phyloP scores from a whole-genome alignment of 2,329 filamentous ascomycete genomes.

The Rutstroemia sp. region DNA sequence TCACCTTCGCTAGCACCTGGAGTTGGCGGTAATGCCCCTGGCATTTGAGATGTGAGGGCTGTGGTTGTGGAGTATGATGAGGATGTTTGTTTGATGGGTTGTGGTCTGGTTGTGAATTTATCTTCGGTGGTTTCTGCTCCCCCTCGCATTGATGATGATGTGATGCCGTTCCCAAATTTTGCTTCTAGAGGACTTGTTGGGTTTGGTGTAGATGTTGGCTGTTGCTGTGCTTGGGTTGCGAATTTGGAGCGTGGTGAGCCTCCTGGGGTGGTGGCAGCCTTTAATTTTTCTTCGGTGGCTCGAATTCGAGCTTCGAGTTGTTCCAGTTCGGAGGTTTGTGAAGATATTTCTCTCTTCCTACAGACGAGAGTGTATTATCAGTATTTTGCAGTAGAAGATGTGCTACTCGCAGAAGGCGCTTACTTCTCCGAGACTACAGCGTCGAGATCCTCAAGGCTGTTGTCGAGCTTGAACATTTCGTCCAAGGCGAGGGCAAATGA shows the following conservation, averaged over 20 bases:
- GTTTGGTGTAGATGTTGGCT: neutral
- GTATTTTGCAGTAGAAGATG: neutral
- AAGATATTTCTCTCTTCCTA: slow-evolving; percentile 73
- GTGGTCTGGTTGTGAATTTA: slow-evolving; percentile 1
- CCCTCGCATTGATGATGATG: neutral
- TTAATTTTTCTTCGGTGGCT: slow-evolving; percentile 76
- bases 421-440: slow-evolving; percentile 76
- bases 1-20: slow-evolving; percentile 31
- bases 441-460: slow-evolving; percentile 65
- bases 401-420: neutral
- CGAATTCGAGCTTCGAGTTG: slow-evolving; percentile 76
- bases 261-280: slow-evolving; percentile 18
- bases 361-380: neutral
- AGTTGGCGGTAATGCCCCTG: slow-evolving; percentile 28
- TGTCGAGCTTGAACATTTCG: slow-evolving; percentile 83
- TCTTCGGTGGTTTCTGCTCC: neutral
- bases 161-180: neutral
- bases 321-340: slow-evolving; percentile 73
- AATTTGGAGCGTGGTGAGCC: neutral
- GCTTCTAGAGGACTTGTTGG: slow-evolving; percentile 6
- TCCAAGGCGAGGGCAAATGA: slow-evolving; percentile 82
- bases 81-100: neutral
- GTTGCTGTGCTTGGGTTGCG: neutral
- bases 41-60: slow-evolving; percentile 13
- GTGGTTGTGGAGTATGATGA: neutral